These are phyloP conservation scores for Isoetes taiwanensis DNA, from an alignment of 75 land plant genomes.

Conservation along the genomic window DNA sequence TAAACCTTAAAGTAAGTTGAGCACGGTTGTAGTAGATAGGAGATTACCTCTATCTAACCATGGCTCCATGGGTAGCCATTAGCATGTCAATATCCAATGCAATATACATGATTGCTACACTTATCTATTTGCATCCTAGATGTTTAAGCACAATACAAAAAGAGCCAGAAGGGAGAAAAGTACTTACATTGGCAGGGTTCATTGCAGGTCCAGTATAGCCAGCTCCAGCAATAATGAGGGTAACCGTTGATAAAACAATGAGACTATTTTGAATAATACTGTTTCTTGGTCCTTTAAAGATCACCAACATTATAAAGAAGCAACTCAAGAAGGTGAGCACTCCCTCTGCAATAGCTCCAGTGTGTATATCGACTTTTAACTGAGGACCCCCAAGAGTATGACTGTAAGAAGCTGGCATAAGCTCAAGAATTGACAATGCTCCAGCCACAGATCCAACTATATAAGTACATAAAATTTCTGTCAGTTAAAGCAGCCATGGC, in stretches of 20 bases:
- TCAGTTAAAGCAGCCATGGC: no score
- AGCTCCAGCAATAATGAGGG: constrained; percentile 41
- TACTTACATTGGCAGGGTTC: constrained; percentile 94
- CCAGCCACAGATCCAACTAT: constrained; percentile 67
- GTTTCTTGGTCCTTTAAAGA: constrained; percentile 40
- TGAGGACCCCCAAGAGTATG: constrained; percentile 62
- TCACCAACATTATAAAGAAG: constrained; percentile 32
- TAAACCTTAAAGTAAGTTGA: no score
- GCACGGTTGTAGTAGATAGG: no score
- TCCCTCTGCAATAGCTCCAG: constrained; percentile 66
- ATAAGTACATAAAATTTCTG: no score
- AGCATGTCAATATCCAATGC: no score
- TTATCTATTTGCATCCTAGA: no score
- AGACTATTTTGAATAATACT: constrained; percentile 39
- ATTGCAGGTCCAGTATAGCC: constrained; percentile 78
- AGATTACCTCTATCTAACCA: no score
- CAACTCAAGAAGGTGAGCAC: constrained; percentile 57
- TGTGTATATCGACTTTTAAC: constrained; percentile 53
- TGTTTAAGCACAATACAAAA: no score
- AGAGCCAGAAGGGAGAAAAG: not conserved
- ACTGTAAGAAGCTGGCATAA: constrained; percentile 46
- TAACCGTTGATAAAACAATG: constrained; percentile 41
- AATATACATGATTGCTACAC: no score
- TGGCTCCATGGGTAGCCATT: no score
- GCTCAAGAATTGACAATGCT: constrained; percentile 45